Evolutionary conservation across 2,329 filamentous ascomycete species (phyloP), one percentile per base, ranked within the genome.

Genomic region (Fusarium sp.): DNA sequence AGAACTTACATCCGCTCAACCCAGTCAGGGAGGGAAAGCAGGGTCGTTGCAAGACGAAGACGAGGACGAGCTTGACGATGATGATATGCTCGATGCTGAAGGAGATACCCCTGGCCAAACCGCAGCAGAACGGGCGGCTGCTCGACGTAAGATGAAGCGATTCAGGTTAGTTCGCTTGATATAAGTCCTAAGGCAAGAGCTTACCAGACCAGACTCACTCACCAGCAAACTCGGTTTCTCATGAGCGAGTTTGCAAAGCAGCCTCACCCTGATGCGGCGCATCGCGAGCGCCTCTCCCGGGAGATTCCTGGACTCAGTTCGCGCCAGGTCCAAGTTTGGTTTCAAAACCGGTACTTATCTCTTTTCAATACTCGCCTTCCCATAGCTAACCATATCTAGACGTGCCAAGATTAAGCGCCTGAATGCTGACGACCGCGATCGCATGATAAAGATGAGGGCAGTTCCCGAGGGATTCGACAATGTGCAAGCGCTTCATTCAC

Each of bases 201-300:
- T 85, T 72, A 85, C 73, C 33, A 21, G 49, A 49, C 31, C 36
- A 97, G 94, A 71, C 89, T 98, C 69, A 97, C 94, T 1, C 94
- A 98, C 79, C 95, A 96, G 74, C 95, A 98, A 84, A 98, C 95
- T n/a, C 91, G 95, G 15, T 98, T 97, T 75, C 84, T 98, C 58
- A 97, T 97, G 94, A 97, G 93, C 80, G 94, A 98, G 78, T 98
- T 98, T 76, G 92, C 94, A 59, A 94, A 96, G 74, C 94, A 98
- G 77, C 93, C 94, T 24, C 94, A 98, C 77, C 94, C 94, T 9
- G 94, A 98, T 81, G 94, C 94, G 40, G 92, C 93, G 46, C 94
- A 97, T 79, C 87, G 94, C 67, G 94, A 97, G 78, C 87, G 94
- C 46, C 84, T 98, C 38, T 95, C 94, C 6, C 86, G 92, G 67